phyloP scores from a whole-genome alignment of 1,284 basidiomycete genomes.

The Cryptococcus wingfieldii region DNA sequence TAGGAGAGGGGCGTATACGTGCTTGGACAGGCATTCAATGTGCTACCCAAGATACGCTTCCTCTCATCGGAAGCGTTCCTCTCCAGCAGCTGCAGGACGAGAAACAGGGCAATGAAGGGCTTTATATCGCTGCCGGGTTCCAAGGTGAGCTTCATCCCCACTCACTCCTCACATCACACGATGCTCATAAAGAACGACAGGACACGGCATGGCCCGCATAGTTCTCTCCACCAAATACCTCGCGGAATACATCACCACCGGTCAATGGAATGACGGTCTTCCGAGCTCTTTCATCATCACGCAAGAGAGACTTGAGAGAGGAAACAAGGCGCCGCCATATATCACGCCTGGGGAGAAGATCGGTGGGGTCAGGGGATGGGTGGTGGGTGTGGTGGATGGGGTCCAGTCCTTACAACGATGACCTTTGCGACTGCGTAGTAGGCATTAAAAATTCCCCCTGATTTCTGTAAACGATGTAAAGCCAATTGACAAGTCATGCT shows the following conservation, averaged over 20 bases:
- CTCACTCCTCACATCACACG: background rate
- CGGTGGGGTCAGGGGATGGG: conserved; percentile 2
- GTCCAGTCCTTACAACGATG: background rate
- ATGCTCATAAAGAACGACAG: conserved; percentile 1
- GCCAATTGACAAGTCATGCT: too few species aligned
- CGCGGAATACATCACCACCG: conserved; percentile 9
- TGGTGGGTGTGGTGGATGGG: conserved; percentile 3
- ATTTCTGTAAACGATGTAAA: too few species aligned
- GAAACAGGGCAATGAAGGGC: conserved; percentile 1
- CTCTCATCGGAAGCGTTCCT: conserved; percentile 24
- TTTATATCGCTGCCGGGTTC: conserved; percentile 24
- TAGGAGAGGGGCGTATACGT: conserved; percentile 23
- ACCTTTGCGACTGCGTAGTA: too few species aligned
- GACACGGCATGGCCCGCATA: conserved; percentile 28
- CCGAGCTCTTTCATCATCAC: conserved; percentile 10
- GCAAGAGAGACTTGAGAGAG: conserved; percentile 9
- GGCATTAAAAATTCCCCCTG: too few species aligned
- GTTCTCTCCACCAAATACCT: conserved; percentile 12
- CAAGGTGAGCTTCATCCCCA: conserved; percentile 12
- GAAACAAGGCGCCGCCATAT: conserved; percentile 9
- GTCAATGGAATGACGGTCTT: conserved; percentile 11
- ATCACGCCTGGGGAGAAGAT: conserved; percentile 9
- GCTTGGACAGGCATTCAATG: conserved; percentile 32
- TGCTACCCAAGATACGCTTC: conserved; percentile 26
- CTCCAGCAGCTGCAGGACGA: conserved; percentile 21